These are phyloP conservation scores for Erodium chrysanthum DNA, from an alignment of 441 rosid genomes.

Conservation along the genomic window DNA sequence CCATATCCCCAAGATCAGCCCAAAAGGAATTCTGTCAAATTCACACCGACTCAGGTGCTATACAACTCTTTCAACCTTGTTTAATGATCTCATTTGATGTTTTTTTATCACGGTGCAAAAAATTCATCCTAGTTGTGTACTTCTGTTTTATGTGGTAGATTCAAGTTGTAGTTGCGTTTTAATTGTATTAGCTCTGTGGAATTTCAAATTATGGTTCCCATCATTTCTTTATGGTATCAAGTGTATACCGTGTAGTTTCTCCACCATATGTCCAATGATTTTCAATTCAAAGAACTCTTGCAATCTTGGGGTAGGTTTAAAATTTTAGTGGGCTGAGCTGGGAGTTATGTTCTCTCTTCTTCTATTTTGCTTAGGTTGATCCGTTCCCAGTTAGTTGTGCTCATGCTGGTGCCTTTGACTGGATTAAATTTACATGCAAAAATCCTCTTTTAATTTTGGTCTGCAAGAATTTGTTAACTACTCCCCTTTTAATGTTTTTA, in stretches of 20 bases:
- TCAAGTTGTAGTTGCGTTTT: not conserved
- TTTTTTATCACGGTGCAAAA: not conserved
- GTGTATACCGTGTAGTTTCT: not conserved
- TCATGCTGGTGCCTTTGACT: conserved; percentile 7
- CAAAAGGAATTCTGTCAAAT: conserved; percentile 85
- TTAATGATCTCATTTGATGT: conserved; percentile 10
- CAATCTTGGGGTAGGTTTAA: not conserved
- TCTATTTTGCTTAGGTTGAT: not conserved
- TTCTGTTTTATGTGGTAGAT: not conserved
- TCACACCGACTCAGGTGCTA: conserved; percentile 90
- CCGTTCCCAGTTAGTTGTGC: not conserved
- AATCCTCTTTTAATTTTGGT: not conserved
- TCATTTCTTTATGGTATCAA: not conserved
- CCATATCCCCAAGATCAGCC: conserved; percentile 99
- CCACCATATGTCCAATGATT: not conserved
- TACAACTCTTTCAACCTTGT: conserved; percentile 16
- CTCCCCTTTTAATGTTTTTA: not conserved
- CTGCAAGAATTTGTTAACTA: not conserved
- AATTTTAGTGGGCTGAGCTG: not conserved
- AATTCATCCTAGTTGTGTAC: not conserved
- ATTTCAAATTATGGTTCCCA: not conserved
- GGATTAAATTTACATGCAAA: not conserved
- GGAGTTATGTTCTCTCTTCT: not conserved
- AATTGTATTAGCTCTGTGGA: not conserved
- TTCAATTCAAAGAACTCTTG: not conserved